Percentiles rank a stretch among this genome's conserved stretches.
These are phyloP conservation scores for Eucalyptus polyanthemos DNA, from an alignment of 345 rosid species.

Conservation along the genomic window DNA sequence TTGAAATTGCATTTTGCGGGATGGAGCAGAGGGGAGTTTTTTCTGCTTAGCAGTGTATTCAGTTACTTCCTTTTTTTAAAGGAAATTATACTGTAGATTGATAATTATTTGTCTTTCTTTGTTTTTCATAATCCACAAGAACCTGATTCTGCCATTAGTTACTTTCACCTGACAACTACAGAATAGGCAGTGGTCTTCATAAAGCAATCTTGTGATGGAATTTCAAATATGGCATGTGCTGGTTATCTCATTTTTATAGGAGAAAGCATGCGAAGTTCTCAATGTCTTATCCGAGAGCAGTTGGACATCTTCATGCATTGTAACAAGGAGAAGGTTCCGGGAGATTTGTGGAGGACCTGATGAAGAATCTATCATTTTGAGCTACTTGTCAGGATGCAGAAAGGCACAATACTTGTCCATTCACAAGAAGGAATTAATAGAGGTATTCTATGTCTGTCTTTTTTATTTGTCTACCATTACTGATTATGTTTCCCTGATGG, in stretches of 20 bases:
- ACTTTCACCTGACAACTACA: background rate
- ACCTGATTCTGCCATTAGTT: background rate
- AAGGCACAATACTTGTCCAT: conserved; percentile 48
- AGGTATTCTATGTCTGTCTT: conserved; percentile 23
- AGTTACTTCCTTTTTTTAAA: background rate
- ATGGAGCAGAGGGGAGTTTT: background rate
- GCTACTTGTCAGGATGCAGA: conserved; percentile 49
- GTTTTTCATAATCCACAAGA: background rate
- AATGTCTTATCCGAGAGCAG: conserved; percentile 34
- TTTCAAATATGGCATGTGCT: background rate
- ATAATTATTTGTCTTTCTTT: background rate
- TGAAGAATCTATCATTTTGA: conserved; percentile 62
- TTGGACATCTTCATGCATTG: conserved; percentile 54
- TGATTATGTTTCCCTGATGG: background rate
- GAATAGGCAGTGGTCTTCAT: background rate
- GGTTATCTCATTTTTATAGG: conserved; percentile 17
- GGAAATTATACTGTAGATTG: background rate
- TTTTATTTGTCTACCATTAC: background rate
- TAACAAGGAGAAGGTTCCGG: conserved; percentile 50
- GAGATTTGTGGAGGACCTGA: conserved; percentile 44
- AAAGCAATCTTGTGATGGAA: background rate
- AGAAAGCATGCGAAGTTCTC: conserved; percentile 30
- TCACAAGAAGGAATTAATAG: conserved; percentile 41
- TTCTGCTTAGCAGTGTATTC: background rate
- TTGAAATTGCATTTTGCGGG: background rate